Conservation (phyloP, 495 filamentous ascomycete genomes). For the Xylaria scruposa region DNA sequence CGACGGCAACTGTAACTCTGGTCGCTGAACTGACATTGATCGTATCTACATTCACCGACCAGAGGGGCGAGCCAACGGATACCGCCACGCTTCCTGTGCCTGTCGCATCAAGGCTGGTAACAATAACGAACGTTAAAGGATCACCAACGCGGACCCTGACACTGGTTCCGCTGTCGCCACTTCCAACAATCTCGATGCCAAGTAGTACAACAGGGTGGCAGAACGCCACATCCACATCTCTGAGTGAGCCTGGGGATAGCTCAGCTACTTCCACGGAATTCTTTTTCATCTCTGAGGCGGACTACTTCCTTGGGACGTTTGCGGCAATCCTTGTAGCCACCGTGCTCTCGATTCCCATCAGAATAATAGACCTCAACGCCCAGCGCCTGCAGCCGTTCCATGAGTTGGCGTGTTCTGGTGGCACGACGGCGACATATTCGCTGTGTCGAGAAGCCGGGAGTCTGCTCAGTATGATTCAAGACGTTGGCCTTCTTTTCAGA, state of each 20-base stretch:
- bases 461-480: constrained; percentile 34
- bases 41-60: constrained; percentile 16
- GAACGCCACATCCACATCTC: constrained; percentile 37
- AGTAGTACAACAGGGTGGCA: constrained; percentile 16
- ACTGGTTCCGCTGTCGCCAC: constrained; percentile 2
- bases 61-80: constrained; percentile 20
- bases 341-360: constrained; percentile 43
- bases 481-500: constrained; percentile 35
- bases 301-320: constrained; percentile 48
- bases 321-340: constrained; percentile 42
- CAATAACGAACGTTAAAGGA: constrained; percentile 17
- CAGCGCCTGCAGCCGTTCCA: constrained; percentile 49
- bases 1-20: constrained; percentile 42
- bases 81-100: constrained; percentile 18
- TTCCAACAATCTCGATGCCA: constrained; percentile 9
- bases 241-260: constrained; percentile 14
- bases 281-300: constrained; percentile 31
- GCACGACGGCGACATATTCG: constrained; percentile 40
- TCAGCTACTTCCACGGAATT: constrained; percentile 24
- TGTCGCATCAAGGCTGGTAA: constrained; percentile 14
- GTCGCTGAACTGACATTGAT: constrained; percentile 16
- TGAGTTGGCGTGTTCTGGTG: constrained; percentile 38
- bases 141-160: constrained; percentile 15
- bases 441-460: constrained; percentile 41
- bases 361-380: constrained; percentile 46